These are phyloP conservation scores for Globisporangium paddicum DNA, from an alignment of 352 stramenopile genomes.

Conservation along the genomic window DNA sequence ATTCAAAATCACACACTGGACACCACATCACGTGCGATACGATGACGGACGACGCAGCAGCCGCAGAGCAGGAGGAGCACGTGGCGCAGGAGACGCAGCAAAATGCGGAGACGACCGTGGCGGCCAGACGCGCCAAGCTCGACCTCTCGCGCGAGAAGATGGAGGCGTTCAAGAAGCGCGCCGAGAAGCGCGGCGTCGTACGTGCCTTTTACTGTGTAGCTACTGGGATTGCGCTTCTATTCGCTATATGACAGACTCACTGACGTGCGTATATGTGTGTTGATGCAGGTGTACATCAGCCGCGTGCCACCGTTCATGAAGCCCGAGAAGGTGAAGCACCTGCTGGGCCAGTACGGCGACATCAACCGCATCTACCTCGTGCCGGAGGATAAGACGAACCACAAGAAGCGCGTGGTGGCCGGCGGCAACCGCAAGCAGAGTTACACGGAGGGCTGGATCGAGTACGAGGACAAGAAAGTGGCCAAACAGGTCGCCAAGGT, in stretches of 20 bases:
- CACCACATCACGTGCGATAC: neutral
- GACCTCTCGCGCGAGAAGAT: slow-evolving; percentile 30
- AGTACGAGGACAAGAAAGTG: slow-evolving; percentile 97
- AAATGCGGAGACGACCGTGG: neutral
- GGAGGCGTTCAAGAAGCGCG: slow-evolving; percentile 48
- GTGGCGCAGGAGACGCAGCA: neutral
- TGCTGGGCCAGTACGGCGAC: slow-evolving; percentile 91
- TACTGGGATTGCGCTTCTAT: neutral
- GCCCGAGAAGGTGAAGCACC: slow-evolving; percentile 92
- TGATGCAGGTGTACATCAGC: slow-evolving; percentile 95
- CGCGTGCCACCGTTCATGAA: slow-evolving; percentile 97
- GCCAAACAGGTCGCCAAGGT: slow-evolving; percentile 91
- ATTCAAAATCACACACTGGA: slow-evolving; percentile 6
- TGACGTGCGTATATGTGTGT: neutral
- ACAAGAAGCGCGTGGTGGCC: slow-evolving; percentile 86
- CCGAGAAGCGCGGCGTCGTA: slow-evolving; percentile 45
- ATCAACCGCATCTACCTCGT: slow-evolving; percentile 96
- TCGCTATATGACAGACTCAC: neutral
- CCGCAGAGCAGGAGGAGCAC: neutral
- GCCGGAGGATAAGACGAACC: slow-evolving; percentile 92
- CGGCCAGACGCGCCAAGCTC: slow-evolving; percentile 8
- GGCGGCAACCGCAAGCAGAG: slow-evolving; percentile 88
- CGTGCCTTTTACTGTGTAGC: neutral
- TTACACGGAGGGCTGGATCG: slow-evolving; percentile 98
- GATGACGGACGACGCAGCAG: slow-evolving; percentile 1